Percentiles rank a stretch among this genome's conserved stretches.
phyloP scores from a whole-genome alignment of 257 asterid genomes.

The Fraxinus cuspidata region DNA sequence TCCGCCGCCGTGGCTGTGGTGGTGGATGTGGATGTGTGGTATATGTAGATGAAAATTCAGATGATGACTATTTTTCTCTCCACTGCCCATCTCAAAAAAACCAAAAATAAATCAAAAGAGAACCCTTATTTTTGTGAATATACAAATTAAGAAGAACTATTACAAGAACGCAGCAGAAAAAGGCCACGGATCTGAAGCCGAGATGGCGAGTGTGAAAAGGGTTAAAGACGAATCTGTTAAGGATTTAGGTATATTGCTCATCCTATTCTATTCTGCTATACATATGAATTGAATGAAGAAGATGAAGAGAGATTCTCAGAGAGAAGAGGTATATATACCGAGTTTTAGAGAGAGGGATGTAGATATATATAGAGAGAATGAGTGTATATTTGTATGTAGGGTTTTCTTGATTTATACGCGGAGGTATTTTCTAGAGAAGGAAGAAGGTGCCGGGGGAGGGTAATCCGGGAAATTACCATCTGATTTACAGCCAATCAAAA shows the following conservation, averaged over 20 bases:
- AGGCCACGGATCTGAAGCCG: slow-evolving; percentile 94
- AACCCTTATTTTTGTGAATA: background rate
- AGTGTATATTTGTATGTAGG: background rate
- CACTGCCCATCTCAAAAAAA: slow-evolving; percentile 45
- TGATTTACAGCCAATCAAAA: background rate
- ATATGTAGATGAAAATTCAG: slow-evolving; percentile 47
- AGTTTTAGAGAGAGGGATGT: slow-evolving; percentile 9
- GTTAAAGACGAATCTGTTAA: slow-evolving; percentile 69
- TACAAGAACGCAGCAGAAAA: slow-evolving; percentile 46
- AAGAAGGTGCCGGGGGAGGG: background rate
- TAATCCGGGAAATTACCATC: slow-evolving; percentile 13
- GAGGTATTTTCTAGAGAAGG: slow-evolving; percentile 35
- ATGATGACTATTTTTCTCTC: slow-evolving; percentile 44
- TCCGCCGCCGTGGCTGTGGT: slow-evolving; percentile 28
- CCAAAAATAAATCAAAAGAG: background rate
- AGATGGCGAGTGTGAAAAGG: slow-evolving; percentile 75
- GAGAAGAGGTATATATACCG: background rate
- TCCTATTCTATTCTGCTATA: slow-evolving; percentile 28
- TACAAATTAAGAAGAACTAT: background rate
- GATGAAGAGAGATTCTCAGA: slow-evolving; percentile 6
- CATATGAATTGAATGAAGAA: slow-evolving; percentile 28
- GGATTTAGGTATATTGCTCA: slow-evolving; percentile 78
- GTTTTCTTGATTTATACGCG: slow-evolving; percentile 40
- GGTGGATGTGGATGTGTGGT: slow-evolving; percentile 45
- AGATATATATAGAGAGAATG: background rate